Conservation (phyloP, 345 rosid genomes). For the Dipteronia dyeriana region DNA sequence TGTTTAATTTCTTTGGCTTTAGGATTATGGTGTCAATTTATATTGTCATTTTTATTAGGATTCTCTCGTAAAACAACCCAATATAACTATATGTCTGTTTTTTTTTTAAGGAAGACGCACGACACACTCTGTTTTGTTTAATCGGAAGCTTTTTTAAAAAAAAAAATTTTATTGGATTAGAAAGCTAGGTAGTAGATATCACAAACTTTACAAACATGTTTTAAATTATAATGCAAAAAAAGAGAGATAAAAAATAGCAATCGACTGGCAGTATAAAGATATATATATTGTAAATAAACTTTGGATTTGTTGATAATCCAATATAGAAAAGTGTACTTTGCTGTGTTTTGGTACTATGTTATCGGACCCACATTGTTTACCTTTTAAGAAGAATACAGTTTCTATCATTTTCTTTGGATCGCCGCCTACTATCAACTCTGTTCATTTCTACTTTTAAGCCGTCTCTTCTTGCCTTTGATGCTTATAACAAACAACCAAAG, state of each 20-base stretch:
- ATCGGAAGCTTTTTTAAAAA: too few relatives aligned
- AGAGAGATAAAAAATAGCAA: too few relatives aligned
- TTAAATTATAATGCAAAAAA: neutral
- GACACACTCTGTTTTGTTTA: too few relatives aligned
- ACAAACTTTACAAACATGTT: neutral
- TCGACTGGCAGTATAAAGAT: too few relatives aligned
- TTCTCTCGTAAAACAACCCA: too few relatives aligned
- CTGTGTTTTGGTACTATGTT: neutral
- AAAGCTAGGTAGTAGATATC: neutral
- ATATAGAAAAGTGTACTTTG: conserved; percentile 16
- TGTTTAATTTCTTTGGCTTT: neutral
- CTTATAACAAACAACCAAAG: conserved; percentile 12
- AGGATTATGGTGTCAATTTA: neutral
- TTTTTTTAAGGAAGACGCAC: too few relatives aligned
- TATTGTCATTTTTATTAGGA: too few relatives aligned
- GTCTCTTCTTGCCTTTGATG: conserved; percentile 10
- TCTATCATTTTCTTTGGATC: conserved; percentile 41
- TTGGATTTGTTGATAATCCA: conserved; percentile 1
- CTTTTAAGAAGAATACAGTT: conserved; percentile 30
- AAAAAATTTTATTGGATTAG: too few relatives aligned
- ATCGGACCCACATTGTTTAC: conserved; percentile 21
- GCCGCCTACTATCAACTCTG: conserved; percentile 24
- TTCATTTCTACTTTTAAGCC: conserved; percentile 9
- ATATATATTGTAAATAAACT: neutral
- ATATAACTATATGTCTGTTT: too few relatives aligned